Conservation (phyloP, 306 rosid species). For the Lathyrus aphaca region DNA sequence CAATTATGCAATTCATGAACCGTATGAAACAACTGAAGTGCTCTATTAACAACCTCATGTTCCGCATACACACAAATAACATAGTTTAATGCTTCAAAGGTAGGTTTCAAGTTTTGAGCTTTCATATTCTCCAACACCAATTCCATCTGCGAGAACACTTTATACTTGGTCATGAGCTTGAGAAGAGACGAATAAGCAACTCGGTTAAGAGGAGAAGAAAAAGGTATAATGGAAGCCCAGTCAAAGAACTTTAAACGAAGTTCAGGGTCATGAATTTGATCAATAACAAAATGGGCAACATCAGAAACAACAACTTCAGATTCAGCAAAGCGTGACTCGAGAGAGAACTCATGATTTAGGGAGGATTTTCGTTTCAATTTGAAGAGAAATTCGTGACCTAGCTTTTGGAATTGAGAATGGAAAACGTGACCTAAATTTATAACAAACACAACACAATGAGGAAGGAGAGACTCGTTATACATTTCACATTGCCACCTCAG, state of each 20-base stretch:
- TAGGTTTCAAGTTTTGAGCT: constrained; percentile 47
- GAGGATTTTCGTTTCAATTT: too few relatives aligned
- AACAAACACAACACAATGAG: too few relatives aligned
- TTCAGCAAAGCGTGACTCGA: constrained; percentile 57
- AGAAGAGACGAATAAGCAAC: constrained; percentile 67
- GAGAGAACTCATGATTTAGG: too few relatives aligned
- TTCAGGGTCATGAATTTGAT: constrained; percentile 57
- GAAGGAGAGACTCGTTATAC: too few relatives aligned
- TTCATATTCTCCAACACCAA: constrained; percentile 50
- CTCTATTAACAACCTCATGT: constrained; percentile 59
- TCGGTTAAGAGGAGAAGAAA: constrained; percentile 49
- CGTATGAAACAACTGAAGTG: constrained; percentile 49
- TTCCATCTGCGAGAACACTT: constrained; percentile 62
- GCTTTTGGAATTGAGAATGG: too few relatives aligned
- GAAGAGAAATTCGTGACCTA: too few relatives aligned
- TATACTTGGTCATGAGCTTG: constrained; percentile 62
- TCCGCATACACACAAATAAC: constrained; percentile 58
- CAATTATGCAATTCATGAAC: constrained; percentile 47
- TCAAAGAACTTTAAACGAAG: constrained; percentile 70
- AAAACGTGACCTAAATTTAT: too few relatives aligned
- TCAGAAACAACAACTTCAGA: constrained; percentile 58
- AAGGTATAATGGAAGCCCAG: constrained; percentile 64
- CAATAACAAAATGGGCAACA: constrained; percentile 75
- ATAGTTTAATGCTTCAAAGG: constrained; percentile 57
- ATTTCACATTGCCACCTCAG: too few relatives aligned